Base-by-base conservation (phyloP, 176 grass and related monocot genomes). In the Paspalum notatum region DNA sequence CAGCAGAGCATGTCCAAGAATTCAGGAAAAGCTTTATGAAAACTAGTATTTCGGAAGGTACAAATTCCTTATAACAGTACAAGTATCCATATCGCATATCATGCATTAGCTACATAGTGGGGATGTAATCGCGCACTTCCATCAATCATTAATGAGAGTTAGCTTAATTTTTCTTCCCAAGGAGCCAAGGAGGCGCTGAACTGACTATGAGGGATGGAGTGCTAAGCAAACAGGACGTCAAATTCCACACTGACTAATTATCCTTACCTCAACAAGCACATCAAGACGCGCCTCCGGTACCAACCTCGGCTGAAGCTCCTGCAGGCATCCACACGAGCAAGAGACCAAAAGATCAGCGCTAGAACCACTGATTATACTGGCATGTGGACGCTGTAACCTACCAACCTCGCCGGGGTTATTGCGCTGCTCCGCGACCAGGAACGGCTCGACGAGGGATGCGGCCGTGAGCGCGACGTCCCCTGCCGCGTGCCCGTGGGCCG, bases 261-360 rank as follows among this genome's bases (percentile, higher is more conserved):
- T 47, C 66, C 81, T 80, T 70, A 98, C 95, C 88, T 94, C 90
- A 74, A 94, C 86, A 74, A 93, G 86, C 66, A 98, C 92, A 91
- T 95, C 86, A 15, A 98, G 79, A 49, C 63, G 56, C 47, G 74
- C 75, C 78, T 92, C 82, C 2, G 80, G 78, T 56, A 98, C 47
- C 72, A 98, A 81, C 61, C 76, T 88, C 55, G 91, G 91, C 12
- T 80, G 64, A 42, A 88, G 62, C 88, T 88, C 91, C 91, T 93
- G 82, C 46, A 70, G 41, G 27, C 22, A 66, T 65, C 39, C 12
- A 74, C 62, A n/a, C 12, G 76, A 88, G 77, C 76, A 62, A 80
- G 27, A 6, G 84, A 53, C 20, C 60, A 79, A 68, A 8, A 84
- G 38, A 0, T 77, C 15, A 83, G 71, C 41, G 55, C 12, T 9